phyloP scores from a whole-genome alignment of 2,329 filamentous ascomycete genomes.

The Hypoxylon sp. region DNA sequence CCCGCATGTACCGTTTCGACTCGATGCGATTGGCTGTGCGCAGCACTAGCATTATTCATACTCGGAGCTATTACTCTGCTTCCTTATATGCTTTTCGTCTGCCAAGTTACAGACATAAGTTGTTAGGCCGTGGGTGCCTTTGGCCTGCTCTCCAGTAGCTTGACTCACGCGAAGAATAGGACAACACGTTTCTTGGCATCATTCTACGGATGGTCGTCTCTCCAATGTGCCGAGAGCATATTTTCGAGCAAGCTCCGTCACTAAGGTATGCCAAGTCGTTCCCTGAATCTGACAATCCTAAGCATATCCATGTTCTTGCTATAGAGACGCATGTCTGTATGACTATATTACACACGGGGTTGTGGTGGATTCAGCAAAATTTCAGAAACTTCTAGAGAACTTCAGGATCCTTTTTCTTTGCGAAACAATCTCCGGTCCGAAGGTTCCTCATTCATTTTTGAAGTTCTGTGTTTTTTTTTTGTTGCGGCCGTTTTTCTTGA shows the following conservation, averaged over 20 bases:
- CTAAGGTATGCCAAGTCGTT: slow-evolving; percentile 4
- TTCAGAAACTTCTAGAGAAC: background rate
- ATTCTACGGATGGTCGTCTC: slow-evolving; percentile 10
- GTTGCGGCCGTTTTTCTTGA: too few relatives aligned
- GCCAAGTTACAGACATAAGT: slow-evolving; percentile 5
- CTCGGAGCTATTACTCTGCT: slow-evolving; percentile 4
- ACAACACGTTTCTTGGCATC: background rate
- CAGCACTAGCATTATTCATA: slow-evolving; percentile 29
- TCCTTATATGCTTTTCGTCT: slow-evolving; percentile 1
- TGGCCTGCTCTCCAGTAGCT: background rate
- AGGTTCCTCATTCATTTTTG: background rate
- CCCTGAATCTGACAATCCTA: slow-evolving; percentile 5
- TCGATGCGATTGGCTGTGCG: slow-evolving; percentile 14
- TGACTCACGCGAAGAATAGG: slow-evolving; percentile 16
- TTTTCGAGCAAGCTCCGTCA: background rate
- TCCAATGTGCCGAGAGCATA: background rate
- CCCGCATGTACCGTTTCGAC: background rate
- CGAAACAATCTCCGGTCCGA: background rate
- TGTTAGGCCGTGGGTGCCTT: slow-evolving; percentile 6
- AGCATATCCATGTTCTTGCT: slow-evolving; percentile 2
- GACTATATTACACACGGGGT: background rate
- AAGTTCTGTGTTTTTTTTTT: too few relatives aligned
- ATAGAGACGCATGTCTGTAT: background rate
- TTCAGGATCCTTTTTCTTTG: slow-evolving; percentile 2
- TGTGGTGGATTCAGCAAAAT: background rate